Evolutionary conservation across 345 rosid species (phyloP).

Genomic region (Geranium rotundifolium): DNA sequence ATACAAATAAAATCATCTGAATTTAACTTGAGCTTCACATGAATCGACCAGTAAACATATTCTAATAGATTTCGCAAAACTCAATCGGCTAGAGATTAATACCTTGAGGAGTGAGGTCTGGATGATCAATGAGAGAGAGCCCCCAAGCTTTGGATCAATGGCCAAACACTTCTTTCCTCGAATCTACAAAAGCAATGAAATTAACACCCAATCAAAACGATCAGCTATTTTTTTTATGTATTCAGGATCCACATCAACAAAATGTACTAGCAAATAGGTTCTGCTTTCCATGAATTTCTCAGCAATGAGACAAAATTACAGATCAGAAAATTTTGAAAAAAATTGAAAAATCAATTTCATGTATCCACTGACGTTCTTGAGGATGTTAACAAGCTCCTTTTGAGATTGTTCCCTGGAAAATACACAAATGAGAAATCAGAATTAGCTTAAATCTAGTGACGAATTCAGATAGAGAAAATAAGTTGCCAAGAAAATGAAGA

Average conservation of each 20-base stretch:
- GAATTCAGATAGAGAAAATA: background rate
- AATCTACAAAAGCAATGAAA: slow-evolving; percentile 35
- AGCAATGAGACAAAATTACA: background rate
- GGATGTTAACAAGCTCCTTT: slow-evolving; percentile 70
- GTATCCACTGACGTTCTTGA: slow-evolving; percentile 52
- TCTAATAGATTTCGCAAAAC: background rate
- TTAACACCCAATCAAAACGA: background rate
- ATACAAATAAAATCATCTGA: background rate
- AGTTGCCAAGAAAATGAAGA: background rate
- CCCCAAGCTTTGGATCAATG: slow-evolving; percentile 91
- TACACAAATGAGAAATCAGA: too few species aligned
- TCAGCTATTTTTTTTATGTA: background rate
- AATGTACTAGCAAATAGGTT: background rate
- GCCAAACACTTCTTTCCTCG: slow-evolving; percentile 89
- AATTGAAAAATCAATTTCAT: background rate
- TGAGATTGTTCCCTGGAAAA: slow-evolving; percentile 72
- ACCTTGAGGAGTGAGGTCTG: slow-evolving; percentile 73
- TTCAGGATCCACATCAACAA: background rate
- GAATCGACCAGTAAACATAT: background rate
- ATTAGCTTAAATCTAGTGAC: background rate
- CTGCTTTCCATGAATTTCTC: background rate
- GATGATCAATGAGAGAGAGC: slow-evolving; percentile 71
- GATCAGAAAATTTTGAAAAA: background rate
- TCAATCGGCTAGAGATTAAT: slow-evolving; percentile 5
- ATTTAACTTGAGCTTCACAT: background rate